Evolutionary conservation across 2,329 filamentous ascomycete species (phyloP).

Genomic region (Thelonectria discophora): DNA sequence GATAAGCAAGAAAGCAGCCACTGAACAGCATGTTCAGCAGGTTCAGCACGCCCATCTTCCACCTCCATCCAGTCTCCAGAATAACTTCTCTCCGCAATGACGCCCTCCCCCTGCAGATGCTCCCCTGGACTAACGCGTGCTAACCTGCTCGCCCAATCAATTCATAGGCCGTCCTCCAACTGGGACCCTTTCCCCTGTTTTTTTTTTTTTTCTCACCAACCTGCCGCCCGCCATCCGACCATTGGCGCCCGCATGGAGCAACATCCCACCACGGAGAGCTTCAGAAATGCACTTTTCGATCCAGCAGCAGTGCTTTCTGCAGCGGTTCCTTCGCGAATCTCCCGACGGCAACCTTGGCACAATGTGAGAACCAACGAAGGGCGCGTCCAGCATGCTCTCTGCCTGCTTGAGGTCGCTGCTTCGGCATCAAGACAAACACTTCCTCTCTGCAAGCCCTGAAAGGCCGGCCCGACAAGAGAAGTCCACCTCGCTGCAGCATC

Average conservation of each 20-base stretch:
- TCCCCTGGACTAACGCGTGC: slow-evolving; percentile 14
- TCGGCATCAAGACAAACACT: neutral
- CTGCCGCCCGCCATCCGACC: slow-evolving; percentile 3
- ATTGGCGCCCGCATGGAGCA: slow-evolving; percentile 12
- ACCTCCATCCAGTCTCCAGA: neutral
- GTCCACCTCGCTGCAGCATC: too few relatives aligned
- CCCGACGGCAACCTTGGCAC: neutral
- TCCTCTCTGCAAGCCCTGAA: neutral
- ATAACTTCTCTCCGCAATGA: slow-evolving; percentile 20
- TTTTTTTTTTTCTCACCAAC: slow-evolving; percentile 14
- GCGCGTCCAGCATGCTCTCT: neutral
- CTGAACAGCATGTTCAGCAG: too few relatives aligned
- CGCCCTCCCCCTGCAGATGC: slow-evolving; percentile 18
- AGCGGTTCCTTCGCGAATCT: slow-evolving; percentile 1
- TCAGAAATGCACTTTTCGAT: slow-evolving; percentile 8
- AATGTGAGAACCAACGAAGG: neutral
- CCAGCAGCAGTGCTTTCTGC: neutral
- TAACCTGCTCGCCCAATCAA: too few relatives aligned
- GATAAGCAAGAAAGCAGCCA: too few relatives aligned
- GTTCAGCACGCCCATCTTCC: too few relatives aligned
- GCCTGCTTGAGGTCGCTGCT: neutral
- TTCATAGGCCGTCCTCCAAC: too few relatives aligned
- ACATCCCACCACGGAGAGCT: neutral
- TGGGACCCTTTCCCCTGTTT: neutral
- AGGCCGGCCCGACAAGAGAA: too few relatives aligned